Evolutionary conservation across 169 alveolate species (phyloP).

Genomic region (Plasmodium sp.): DNA sequence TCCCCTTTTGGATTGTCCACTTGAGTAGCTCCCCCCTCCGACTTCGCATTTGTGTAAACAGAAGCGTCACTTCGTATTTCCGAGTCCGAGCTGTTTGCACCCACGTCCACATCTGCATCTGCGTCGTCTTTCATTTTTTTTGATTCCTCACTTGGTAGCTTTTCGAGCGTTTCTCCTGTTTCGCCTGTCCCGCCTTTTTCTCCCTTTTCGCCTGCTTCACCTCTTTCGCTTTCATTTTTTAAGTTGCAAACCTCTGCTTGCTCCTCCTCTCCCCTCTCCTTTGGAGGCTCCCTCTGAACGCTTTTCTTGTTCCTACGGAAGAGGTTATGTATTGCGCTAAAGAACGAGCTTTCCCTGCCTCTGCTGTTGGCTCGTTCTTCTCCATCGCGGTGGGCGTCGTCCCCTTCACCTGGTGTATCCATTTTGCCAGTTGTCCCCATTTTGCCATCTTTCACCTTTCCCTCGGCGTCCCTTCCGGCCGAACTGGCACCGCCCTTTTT

Average conservation of each 20-base stretch:
- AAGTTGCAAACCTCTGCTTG: neutral
- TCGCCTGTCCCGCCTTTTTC: neutral
- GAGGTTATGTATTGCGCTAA: neutral
- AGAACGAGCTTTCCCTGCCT: neutral
- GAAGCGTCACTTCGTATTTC: neutral
- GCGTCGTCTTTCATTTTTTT: neutral
- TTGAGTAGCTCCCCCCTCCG: neutral
- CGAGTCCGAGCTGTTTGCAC: neutral
- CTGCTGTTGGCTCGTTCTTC: neutral
- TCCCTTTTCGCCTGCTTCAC: neutral
- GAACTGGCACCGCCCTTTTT: neutral
- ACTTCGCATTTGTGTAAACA: neutral
- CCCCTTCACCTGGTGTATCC: neutral
- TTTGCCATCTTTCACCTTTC: neutral
- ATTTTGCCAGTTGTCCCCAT: neutral
- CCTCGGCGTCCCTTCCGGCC: neutral
- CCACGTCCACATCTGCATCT: constrained; percentile 1
- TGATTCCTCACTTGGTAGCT: neutral
- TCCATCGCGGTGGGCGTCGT: neutral
- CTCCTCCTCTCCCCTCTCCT: neutral
- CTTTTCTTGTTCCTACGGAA: neutral
- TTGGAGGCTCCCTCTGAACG: neutral
- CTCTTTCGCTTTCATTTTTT: neutral
- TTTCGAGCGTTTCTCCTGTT: neutral
- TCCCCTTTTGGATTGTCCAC: neutral